Base-by-base conservation (phyloP, 306 rosid genomes). In the Castanea mollissima region DNA sequence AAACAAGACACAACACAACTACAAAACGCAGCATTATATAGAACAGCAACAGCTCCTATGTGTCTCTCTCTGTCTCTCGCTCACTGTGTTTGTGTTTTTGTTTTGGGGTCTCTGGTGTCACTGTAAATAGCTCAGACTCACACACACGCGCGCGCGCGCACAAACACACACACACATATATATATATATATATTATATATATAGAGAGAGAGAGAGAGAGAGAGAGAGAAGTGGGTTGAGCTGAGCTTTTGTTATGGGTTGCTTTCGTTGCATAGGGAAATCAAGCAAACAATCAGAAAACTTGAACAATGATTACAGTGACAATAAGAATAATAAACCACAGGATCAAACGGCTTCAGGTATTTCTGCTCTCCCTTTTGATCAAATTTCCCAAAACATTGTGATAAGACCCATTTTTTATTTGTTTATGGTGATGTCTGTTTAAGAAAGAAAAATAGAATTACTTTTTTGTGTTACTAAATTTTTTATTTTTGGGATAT, bases 221-320 rank as follows among this genome's bases (percentile, higher is more conserved):
- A 81, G 74, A 59, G 29, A 69, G n/a, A 56, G 21, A n/a, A 69
- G 67, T 21, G 46, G 46, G 46, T 41, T 41, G 46, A 13, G 54
- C 54, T 49, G 13, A 29, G 56, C 34, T 54, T 57, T 60, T 32
- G 65, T 62, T n/a, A 95, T 95, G 99, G 89, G 98, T 80, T 95
- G 97, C 85, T 92, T 95, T 79, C 14, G 84, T 59, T 93, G 90
- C 80, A 2, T 57, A 16, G 88, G 87, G 16, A 82, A 87, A 77
- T 76, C 95, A 19, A 81, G 83, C 62, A 74, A 77, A 79, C 78
- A 77, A 85, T 75, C 90, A 9, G 79, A 74, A 31, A 41, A 80
- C 34, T 64, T 54, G 4, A 46, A 63, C 62, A 18, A 73, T 5
- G 79, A 31, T 20, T 31, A 78, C 55, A 77, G 74, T 74, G 55